Percentiles rank a stretch among this genome's conserved stretches.
Conservation (phyloP, 2,329 filamentous ascomycete species). For the Aspergillus eucalypticola region DNA sequence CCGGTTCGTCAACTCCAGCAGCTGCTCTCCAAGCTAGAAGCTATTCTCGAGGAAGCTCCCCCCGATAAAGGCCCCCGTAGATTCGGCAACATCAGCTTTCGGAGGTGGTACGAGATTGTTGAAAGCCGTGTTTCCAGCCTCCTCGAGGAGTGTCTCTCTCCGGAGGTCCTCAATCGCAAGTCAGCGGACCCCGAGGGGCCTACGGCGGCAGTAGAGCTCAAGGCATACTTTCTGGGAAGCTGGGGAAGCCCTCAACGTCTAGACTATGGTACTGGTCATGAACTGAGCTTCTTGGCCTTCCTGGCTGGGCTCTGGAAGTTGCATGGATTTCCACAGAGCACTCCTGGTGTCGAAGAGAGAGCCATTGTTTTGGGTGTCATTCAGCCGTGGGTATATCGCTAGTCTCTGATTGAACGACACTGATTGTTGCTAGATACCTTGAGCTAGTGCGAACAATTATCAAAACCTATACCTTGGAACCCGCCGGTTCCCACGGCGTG, state of each 20-base stretch:
- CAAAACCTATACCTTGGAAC: conserved; percentile 87
- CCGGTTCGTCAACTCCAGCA: conserved; percentile 65
- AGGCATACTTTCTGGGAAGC: conserved; percentile 75
- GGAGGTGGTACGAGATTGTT: conserved; percentile 75
- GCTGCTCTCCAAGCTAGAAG: conserved; percentile 65
- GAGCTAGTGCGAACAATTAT: conserved; percentile 79
- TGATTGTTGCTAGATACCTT: conserved; percentile 63
- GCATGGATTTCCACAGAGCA: conserved; percentile 67
- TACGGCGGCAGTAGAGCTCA: conserved; percentile 66
- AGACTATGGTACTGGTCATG: conserved; percentile 95
- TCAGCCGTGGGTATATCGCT: conserved; percentile 69
- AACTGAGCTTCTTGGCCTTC: conserved; percentile 92
- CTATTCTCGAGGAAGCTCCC: conserved; percentile 73
- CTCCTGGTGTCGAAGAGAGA: conserved; percentile 63
- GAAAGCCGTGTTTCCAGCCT: conserved; percentile 60
- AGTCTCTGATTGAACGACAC: background rate
- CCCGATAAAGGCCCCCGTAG: conserved; percentile 82
- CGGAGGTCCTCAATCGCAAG: conserved; percentile 44
- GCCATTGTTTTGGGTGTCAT: conserved; percentile 79
- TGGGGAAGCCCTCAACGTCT: conserved; percentile 88
- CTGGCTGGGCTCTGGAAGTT: conserved; percentile 89
- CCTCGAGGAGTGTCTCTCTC: conserved; percentile 58
- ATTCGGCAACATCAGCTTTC: conserved; percentile 90
- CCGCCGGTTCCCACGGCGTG: conserved; percentile 92
- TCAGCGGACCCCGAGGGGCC: conserved; percentile 35